phyloP scores from a whole-genome alignment of 768 basidiomycete species.

The Pleurotus citrinopileatus region DNA sequence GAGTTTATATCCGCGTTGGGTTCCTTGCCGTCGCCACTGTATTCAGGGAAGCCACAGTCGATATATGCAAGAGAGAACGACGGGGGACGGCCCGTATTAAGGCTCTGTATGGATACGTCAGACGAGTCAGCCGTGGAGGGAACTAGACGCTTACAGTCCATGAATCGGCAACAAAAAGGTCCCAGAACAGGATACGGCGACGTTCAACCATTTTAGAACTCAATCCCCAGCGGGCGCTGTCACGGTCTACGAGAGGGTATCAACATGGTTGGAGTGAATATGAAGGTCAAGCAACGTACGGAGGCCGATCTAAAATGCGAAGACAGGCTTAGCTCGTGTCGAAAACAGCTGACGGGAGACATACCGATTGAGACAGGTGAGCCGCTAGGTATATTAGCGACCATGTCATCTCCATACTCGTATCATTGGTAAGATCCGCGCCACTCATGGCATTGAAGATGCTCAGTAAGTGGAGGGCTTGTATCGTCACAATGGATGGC shows the following conservation, averaged over 20 bases:
- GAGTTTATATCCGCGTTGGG: slow-evolving; percentile 22
- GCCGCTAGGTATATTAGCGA: slow-evolving; percentile 60
- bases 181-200: slow-evolving; percentile 73
- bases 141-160: slow-evolving; percentile 53
- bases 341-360: slow-evolving; percentile 19
- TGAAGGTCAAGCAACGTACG: slow-evolving; percentile 41
- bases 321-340: too few species aligned
- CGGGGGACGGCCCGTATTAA: slow-evolving; percentile 70
- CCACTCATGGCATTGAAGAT: slow-evolving; percentile 72
- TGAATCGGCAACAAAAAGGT: slow-evolving; percentile 67
- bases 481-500: slow-evolving; percentile 68
- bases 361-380: slow-evolving; percentile 63
- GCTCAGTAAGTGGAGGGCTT: slow-evolving; percentile 60
- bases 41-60: slow-evolving; percentile 61
- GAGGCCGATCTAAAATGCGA: slow-evolving; percentile 50
- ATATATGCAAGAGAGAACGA: slow-evolving; percentile 63
- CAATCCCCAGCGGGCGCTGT: slow-evolving; percentile 64
- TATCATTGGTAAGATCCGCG: slow-evolving; percentile 56
- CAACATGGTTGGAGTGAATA: background rate
- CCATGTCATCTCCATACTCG: slow-evolving; percentile 75
- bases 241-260: slow-evolving; percentile 45
- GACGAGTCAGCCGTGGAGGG: background rate
- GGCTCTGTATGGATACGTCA: slow-evolving; percentile 38
- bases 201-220: slow-evolving; percentile 60
- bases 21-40: slow-evolving; percentile 26